These are phyloP conservation scores for Cnidoscolus chayamansa DNA, from an alignment of 441 rosid genomes.

Conservation along the genomic window DNA sequence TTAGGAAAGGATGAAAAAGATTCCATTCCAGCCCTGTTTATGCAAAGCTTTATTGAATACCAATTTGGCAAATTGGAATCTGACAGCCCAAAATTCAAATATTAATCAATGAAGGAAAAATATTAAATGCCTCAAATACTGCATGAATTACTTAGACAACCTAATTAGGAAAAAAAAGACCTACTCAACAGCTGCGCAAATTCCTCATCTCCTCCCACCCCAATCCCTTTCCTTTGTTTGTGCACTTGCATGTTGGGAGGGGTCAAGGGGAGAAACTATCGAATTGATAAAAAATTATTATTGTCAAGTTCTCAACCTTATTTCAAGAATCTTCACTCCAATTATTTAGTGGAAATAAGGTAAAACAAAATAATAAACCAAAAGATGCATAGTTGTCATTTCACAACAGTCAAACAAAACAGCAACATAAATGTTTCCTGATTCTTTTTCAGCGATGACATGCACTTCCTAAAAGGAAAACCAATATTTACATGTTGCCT, in stretches of 20 bases:
- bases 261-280: neutral
- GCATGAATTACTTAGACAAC: neutral
- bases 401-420: neutral
- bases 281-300: neutral
- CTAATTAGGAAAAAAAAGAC: neutral
- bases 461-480: neutral
- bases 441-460: conserved; percentile 3
- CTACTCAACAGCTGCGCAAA: neutral
- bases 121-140: neutral
- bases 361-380: neutral
- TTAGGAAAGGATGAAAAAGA: conserved; percentile 19
- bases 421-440: neutral
- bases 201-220: neutral
- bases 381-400: neutral
- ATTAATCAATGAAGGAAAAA: neutral
- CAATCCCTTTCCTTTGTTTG: no score
- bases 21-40: neutral
- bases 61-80: neutral
- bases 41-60: conserved; percentile 9
- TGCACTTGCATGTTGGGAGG: no score
- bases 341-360: neutral
- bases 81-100: neutral
- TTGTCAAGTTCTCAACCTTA: neutral
- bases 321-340: neutral
- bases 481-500: neutral